A percentile compares a stretch with the other conserved stretches of the same genome.
phyloP scores from a whole-genome alignment of 345 rosid genomes.

The Moringa oleifera region DNA sequence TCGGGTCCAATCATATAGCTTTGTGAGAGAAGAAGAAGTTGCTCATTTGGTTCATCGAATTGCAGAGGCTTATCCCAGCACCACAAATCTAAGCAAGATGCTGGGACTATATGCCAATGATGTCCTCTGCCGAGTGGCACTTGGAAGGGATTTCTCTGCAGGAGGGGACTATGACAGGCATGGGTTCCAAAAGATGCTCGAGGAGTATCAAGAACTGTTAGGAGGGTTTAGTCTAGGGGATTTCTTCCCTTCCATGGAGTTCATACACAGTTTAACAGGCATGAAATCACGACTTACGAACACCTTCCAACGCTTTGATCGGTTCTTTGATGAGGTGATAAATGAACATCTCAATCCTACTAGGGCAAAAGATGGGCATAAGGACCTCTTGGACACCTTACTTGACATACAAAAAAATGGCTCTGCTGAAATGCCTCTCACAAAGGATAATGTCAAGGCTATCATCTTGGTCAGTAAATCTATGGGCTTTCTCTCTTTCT shows the following conservation, averaged over 20 bases:
- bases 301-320: conserved; percentile 26
- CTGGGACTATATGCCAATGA: conserved; percentile 28
- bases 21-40: conserved; percentile 36
- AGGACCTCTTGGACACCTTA: conserved; percentile 32
- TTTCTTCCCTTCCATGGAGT: conserved; percentile 41
- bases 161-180: conserved; percentile 30
- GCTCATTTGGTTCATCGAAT: conserved; percentile 29
- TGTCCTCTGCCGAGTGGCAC: conserved; percentile 29
- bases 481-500: background rate
- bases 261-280: conserved; percentile 32
- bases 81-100: conserved; percentile 23
- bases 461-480: conserved; percentile 34
- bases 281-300: conserved; percentile 26
- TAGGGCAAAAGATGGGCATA: conserved; percentile 11
- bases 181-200: conserved; percentile 47
- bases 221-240: conserved; percentile 32
- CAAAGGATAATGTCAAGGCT: conserved; percentile 37
- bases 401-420: conserved; percentile 24
- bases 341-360: conserved; percentile 24
- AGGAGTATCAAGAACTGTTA: conserved; percentile 33
- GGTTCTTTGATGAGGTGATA: conserved; percentile 27
- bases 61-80: conserved; percentile 16
- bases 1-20: conserved; percentile 30
- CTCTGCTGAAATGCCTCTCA: conserved; percentile 26
- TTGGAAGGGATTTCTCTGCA: conserved; percentile 18